Base-by-base conservation (phyloP, 2,329 filamentous ascomycete species). In the Microascus cirrosus region DNA sequence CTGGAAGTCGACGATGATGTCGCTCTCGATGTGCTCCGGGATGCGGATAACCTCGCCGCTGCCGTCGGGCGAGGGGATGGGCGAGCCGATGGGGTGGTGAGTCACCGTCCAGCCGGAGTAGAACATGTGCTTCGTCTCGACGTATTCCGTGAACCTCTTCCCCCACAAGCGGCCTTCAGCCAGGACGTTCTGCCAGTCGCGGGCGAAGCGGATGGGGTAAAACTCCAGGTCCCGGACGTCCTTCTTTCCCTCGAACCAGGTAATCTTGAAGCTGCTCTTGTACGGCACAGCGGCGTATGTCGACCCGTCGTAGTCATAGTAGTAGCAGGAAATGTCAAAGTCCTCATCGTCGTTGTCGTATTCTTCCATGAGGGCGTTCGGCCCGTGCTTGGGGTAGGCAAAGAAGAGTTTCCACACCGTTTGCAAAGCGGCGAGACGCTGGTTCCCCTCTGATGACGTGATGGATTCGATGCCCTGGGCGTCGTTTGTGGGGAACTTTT, bases 251-350 rank as follows among this genome's bases (percentile, higher is more conserved):
- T 88, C 87, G 76, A 95, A 96, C 2, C 82, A 77, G 5, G 79
- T 72, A 13, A 96, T 83, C 55, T 91, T 84, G 39, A 84, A 81
- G n/a, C n/a, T n/a, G n/a, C n/a, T n/a, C 12, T 82, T 76, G 66
- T 90, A 82, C 54, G 77, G 83, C 18, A 88, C 89, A 65, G 87
- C 85, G 2, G 90, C 91, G 66, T 92, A 95, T 6, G 81, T 79
- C 67, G 95, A 95, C 59, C 91, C 92, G 64, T 96, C 90, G 61
- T 90, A 95, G 65, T 95, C 90, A 32, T 96, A 80, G 63, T 94
- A 95, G 67, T 78, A 72, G 8, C 13, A 18, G 1, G 22, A 55
- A 15, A 55, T 34, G 11, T 28, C 35, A 28, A 54, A 54, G 6
- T 42, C 4, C 12, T 18, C n/a, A 22, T 25, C 35, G 24, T 18